A percentile compares a stretch with the other conserved stretches of the same genome.
phyloP scores from a whole-genome alignment of 495 filamentous ascomycete species.

The Neurospora pannonica region DNA sequence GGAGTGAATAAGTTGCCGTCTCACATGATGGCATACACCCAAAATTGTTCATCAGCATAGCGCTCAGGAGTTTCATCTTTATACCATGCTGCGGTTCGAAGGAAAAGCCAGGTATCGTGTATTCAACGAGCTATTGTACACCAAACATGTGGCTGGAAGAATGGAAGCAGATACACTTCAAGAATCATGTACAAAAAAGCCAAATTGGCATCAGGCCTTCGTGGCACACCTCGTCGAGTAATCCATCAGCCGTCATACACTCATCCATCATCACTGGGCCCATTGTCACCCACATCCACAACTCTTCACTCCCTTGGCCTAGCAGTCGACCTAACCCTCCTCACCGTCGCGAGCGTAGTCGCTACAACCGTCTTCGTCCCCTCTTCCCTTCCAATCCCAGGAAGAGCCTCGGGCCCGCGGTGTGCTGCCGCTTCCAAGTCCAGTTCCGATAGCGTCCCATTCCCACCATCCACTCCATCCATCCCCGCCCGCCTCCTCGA shows the following conservation, averaged over 20 bases:
- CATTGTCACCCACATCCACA: not conserved
- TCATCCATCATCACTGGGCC: not conserved
- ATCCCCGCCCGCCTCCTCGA: not conserved
- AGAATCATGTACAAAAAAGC: not conserved
- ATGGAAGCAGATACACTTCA: not conserved
- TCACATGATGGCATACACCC: not conserved
- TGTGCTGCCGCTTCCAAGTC: not conserved
- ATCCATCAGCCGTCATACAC: not conserved
- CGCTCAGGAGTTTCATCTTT: not conserved
- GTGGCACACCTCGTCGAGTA: not conserved
- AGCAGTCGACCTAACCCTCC: not conserved
- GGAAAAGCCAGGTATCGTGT: not conserved
- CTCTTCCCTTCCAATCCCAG: not conserved
- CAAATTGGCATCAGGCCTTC: not conserved
- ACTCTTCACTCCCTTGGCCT: not conserved
- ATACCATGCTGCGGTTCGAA: not conserved
- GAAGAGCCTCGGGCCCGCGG: not conserved
- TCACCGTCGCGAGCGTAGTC: not conserved
- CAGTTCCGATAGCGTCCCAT: not conserved
- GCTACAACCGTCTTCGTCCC: not conserved
- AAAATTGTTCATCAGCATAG: not conserved
- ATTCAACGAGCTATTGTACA: not conserved
- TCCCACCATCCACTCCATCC: not conserved
- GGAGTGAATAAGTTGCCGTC: not conserved
- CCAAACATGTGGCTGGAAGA: not conserved